Base-by-base conservation (phyloP, 2,329 filamentous ascomycete genomes). In the Lachnellula arida region DNA sequence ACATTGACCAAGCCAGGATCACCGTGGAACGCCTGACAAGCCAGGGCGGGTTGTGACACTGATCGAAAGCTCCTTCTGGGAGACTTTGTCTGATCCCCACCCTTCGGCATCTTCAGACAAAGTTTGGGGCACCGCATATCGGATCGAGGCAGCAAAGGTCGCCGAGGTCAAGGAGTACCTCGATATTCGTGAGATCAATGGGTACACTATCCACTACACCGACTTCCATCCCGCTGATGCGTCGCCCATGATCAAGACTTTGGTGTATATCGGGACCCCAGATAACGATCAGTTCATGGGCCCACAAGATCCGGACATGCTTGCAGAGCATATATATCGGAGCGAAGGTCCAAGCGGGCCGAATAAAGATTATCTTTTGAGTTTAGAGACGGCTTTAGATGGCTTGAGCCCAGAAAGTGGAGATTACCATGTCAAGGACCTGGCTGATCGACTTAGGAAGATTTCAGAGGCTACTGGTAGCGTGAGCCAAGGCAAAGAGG, bases 141-240 rank as follows among this genome's bases (percentile, higher is more conserved):
- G 93, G 68, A 93, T 96, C 72, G 78, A 81, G 28, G 73, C 85
- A 6, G 77, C 82, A 2, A 81, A 85, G 63, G 91, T 95, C 22
- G 80, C 84, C 58, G 87, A 93, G 74, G 93, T 97, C 4, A 87
- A 89, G 64, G 81, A 86, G 56, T 97, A 97, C 71, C 88, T 99
- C 48, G 92, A 97, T 72, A 93, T 97, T 62, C 87, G 94, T 46
- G 94, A 99, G 74, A 96, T 97, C 69, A 96, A 97, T 74, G 94
- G 94, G 25, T 99, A 99, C 74, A 89, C 86, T 53, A 95, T 96
- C 63, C 92, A 97, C 73, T 90, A 91, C 72, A 90, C 91, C 28
- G 84, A 88, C 0, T 97, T 97, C 71, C 78, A 92, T 65, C 85
- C 73, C n/a, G 69, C 72, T 43, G 72, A 76, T 60, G 68, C 68